These are phyloP conservation scores for Syzygium jambos DNA, from an alignment of 345 rosid genomes.

Conservation along the genomic window DNA sequence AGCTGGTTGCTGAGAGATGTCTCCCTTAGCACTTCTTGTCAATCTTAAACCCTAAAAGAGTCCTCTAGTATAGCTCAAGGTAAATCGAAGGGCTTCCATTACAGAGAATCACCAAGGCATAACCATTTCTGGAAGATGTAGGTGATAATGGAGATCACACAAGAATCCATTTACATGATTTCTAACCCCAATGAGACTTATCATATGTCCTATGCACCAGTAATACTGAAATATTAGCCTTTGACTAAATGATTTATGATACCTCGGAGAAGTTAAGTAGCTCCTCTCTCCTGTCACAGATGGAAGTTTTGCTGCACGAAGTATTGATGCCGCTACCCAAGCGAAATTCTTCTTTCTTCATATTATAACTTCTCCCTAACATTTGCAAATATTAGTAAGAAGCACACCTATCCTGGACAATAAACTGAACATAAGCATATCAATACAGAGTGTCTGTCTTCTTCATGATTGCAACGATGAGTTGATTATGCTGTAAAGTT, in stretches of 20 bases:
- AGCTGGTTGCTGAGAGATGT: neutral
- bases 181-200: neutral
- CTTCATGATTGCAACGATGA: too few species aligned
- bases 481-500: too few species aligned
- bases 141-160: neutral
- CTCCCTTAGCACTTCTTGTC: neutral
- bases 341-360: neutral
- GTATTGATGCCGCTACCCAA: neutral
- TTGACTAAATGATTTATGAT: neutral
- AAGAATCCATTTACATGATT: neutral
- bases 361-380: neutral
- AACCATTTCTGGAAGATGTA: neutral
- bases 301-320: neutral
- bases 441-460: too few species aligned
- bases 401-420: neutral
- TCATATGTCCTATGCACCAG: neutral
- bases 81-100: neutral
- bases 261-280: neutral
- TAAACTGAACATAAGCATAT: too few species aligned
- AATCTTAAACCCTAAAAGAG: too few species aligned
- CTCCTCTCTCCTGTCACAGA: neutral
- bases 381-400: neutral
- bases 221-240: neutral
- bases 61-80: neutral
- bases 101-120: neutral